Percentiles rank a stretch among this genome's conserved stretches.
Conservation (phyloP, 495 filamentous ascomycete genomes). For the Penicillium egyptiacum region DNA sequence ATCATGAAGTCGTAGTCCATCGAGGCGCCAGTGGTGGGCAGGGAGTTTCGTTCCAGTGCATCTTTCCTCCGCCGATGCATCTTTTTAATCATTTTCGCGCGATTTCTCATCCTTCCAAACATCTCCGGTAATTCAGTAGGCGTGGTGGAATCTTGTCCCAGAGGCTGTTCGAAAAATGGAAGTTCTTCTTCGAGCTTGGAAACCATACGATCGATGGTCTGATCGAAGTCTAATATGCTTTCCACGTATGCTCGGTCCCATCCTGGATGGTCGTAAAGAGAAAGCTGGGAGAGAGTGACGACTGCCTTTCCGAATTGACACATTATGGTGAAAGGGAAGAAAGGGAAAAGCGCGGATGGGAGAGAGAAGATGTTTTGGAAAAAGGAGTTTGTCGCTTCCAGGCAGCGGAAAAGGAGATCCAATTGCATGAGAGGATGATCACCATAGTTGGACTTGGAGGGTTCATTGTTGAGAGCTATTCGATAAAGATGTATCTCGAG, state of each 20-base stretch:
- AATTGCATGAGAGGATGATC: slow-evolving; percentile 18
- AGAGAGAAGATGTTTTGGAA: slow-evolving; percentile 30
- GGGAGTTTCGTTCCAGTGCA: slow-evolving; percentile 7
- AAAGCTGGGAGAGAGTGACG: slow-evolving; percentile 32
- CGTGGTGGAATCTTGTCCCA: background rate
- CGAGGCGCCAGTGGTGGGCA: background rate
- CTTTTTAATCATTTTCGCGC: slow-evolving; percentile 21
- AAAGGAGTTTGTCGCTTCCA: slow-evolving; percentile 31
- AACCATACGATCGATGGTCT: slow-evolving; percentile 4
- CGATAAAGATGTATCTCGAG: slow-evolving; percentile 28
- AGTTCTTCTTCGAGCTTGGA: slow-evolving; percentile 17
- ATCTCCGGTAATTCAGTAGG: slow-evolving; percentile 17
- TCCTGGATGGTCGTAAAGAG: slow-evolving; percentile 22
- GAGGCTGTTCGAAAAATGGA: background rate
- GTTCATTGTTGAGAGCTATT: slow-evolving; percentile 19
- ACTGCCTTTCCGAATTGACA: slow-evolving; percentile 27
- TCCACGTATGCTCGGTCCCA: slow-evolving; percentile 27
- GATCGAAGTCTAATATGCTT: slow-evolving; percentile 18
- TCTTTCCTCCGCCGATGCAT: slow-evolving; percentile 18
- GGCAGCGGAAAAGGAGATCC: slow-evolving; percentile 28
- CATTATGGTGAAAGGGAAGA: slow-evolving; percentile 29
- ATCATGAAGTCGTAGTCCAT: slow-evolving; percentile 19
- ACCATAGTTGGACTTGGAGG: slow-evolving; percentile 15
- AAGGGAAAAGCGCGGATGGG: slow-evolving; percentile 15
- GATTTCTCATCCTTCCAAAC: slow-evolving; percentile 9